Conservation (phyloP, 768 basidiomycete species). For the Leucocoprinus birnbaumii region DNA sequence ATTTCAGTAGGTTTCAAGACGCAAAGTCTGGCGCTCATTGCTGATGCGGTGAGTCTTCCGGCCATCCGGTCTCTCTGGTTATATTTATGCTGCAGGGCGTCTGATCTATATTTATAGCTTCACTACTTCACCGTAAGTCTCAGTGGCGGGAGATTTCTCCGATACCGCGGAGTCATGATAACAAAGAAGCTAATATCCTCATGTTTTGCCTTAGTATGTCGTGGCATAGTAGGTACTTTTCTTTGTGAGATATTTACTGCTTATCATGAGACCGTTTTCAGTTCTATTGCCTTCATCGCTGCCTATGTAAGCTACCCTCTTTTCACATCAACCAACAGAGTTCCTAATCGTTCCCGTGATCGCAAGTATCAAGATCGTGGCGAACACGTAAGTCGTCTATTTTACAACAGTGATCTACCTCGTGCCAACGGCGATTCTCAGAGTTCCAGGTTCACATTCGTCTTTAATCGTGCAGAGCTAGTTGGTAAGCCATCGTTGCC, state of each 20-base stretch:
- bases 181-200: not conserved
- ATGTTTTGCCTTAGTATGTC: constrained; percentile 31
- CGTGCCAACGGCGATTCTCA: constrained; percentile 17
- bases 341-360: constrained; percentile 2
- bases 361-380: constrained; percentile 41
- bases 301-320: constrained; percentile 35
- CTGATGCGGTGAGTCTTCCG: constrained; percentile 44
- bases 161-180: constrained; percentile 10
- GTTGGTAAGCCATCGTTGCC: constrained; percentile 34
- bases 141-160: no score
- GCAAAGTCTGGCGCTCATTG: constrained; percentile 51
- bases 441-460: constrained; percentile 50
- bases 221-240: constrained; percentile 37
- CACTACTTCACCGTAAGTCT: constrained; percentile 50
- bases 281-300: constrained; percentile 43
- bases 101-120: constrained; percentile 31
- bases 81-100: not conserved
- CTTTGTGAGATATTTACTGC: no score
- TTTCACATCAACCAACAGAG: constrained; percentile 9
- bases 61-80: not conserved
- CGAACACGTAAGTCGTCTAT: constrained; percentile 30
- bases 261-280: constrained; percentile 13
- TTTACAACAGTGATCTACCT: constrained; percentile 2
- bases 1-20: constrained; percentile 50
- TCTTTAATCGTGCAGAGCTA: constrained; percentile 53